phyloP scores from a whole-genome alignment of 2,329 filamentous ascomycete species.

The Drechslerella coelobrocha region DNA sequence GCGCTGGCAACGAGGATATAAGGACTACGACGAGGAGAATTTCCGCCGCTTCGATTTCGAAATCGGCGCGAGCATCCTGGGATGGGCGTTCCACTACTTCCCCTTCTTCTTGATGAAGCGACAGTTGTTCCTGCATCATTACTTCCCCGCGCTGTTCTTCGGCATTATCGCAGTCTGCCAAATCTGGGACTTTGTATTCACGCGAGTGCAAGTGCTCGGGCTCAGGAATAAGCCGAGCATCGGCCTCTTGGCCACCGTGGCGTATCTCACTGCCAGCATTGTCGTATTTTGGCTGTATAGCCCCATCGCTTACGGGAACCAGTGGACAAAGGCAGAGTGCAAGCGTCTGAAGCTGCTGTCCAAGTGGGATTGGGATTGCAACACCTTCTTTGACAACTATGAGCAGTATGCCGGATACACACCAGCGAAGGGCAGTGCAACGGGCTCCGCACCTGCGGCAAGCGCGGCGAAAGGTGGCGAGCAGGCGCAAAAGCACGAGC shows the following conservation, averaged over 20 bases:
- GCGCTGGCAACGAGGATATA: conserved; percentile 91
- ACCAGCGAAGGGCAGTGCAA: conserved; percentile 32
- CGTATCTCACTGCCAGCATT: conserved; percentile 76
- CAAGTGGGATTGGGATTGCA: conserved; percentile 98
- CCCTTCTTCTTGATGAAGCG: conserved; percentile 98
- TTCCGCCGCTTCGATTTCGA: conserved; percentile 99
- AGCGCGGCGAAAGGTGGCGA: conserved; percentile 32
- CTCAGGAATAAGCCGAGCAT: conserved; percentile 73
- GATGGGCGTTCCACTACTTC: conserved; percentile 98
- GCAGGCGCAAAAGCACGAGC: conserved; percentile 30
- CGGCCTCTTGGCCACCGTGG: conserved; percentile 74
- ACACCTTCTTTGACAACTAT: conserved; percentile 69
- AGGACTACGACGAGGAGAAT: conserved; percentile 78
- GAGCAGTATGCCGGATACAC: conserved; percentile 43
- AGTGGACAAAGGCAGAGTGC: conserved; percentile 90
- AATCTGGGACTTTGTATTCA: conserved; percentile 82
- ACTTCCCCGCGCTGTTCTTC: conserved; percentile 96
- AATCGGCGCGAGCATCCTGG: conserved; percentile 85
- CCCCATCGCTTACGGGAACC: conserved; percentile 88
- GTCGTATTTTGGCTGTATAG: conserved; percentile 83
- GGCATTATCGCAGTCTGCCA: conserved; percentile 88
- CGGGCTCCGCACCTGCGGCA: conserved; percentile 16
- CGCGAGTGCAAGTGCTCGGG: conserved; percentile 72
- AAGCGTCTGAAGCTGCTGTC: conserved; percentile 82
- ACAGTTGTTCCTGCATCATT: conserved; percentile 97